Base-by-base conservation (phyloP, 257 asterid species). In the Jacaranda mimosifolia region DNA sequence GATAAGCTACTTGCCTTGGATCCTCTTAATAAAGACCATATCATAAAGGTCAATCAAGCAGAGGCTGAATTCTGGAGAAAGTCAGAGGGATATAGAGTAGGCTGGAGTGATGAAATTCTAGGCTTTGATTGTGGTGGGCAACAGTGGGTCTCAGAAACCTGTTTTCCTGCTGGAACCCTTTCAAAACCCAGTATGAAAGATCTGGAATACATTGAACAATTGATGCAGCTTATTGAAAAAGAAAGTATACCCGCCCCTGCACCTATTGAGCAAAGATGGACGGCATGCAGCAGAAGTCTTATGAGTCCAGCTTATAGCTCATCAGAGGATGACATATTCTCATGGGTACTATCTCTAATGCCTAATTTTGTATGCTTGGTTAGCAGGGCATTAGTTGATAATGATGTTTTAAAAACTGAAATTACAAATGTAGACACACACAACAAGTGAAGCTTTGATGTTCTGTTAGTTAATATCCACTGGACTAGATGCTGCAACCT, bases 91-190 rank as follows among this genome's bases (percentile, higher is more conserved):
- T 96, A 90, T 69, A 83, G 99, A 81, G 91, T 91, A 13, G 99
- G 99, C 53, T 93, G 97, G 97, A 96, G 97, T 53, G 98, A 96
- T 55, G 99, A 96, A 83, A 96, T 96, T 80, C 85, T 96, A 80
- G 99, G 99, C 63, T 96, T 93, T 53, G 98, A 96, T 83, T 96
- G 99, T 60, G 99, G 99, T 68, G 99, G 99, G 68, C 99, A 96
- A 79, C 99, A 96, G 63, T 96, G 99, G 99, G 99, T 96, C 64
- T 93, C 99, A 1, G 99, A 96, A 74, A 89, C 86, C 14, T 96
- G 99, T 82, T 96, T 96, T 66, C 97, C 98, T 3, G 97, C 91
- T 58, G 99, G 99, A 83, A 91, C 97, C 63, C 83, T 93, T 4
- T 89, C 96, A 13, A 91, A 93, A 69, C 98, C 95, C 69, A 91